Evolutionary conservation across 768 basidiomycete genomes (phyloP).

Genomic region (Lactarius sanguifluus): DNA sequence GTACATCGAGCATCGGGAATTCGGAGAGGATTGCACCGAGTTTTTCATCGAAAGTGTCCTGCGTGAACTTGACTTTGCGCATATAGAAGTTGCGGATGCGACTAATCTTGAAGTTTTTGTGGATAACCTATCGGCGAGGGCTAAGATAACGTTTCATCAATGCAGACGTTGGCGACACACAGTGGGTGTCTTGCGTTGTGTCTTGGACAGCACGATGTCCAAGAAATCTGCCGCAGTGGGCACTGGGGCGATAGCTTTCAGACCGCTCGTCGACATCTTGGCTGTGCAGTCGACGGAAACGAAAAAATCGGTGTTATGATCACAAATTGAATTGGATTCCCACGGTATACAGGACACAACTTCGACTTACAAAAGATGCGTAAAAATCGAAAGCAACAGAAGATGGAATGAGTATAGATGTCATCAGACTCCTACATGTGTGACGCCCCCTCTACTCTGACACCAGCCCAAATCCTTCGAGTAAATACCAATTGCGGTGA

Average conservation of each 20-base stretch:
- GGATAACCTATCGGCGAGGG: slow-evolving; percentile 68
- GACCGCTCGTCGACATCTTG: slow-evolving; percentile 77
- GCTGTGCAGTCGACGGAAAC: no score
- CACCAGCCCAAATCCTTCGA: not conserved
- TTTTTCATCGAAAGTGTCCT: slow-evolving; percentile 96
- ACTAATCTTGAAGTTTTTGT: slow-evolving; percentile 99
- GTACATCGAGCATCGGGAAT: slow-evolving; percentile 95
- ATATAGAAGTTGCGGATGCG: slow-evolving; percentile 98
- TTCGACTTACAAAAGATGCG: slow-evolving; percentile 13
- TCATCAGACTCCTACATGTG: slow-evolving; percentile 9
- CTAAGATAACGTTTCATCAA: not conserved
- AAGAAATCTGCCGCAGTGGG: slow-evolving; percentile 94
- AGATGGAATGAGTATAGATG: slow-evolving; percentile 11
- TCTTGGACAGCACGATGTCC: slow-evolving; percentile 91
- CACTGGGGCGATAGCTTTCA: slow-evolving; percentile 98
- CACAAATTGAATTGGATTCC: slow-evolving; percentile 12
- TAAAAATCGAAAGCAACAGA: slow-evolving; percentile 16
- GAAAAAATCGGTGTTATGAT: not conserved
- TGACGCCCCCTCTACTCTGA: slow-evolving; percentile 5
- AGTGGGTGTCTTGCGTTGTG: slow-evolving; percentile 96
- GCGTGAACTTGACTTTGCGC: slow-evolving; percentile 99
- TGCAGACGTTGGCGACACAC: slow-evolving; percentile 42
- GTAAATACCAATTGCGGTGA: slow-evolving; percentile 3
- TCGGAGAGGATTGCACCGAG: slow-evolving; percentile 90
- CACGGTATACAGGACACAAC: slow-evolving; percentile 10